phyloP scores from a whole-genome alignment of 2,329 filamentous ascomycete species.

The Fusarium aywerte region DNA sequence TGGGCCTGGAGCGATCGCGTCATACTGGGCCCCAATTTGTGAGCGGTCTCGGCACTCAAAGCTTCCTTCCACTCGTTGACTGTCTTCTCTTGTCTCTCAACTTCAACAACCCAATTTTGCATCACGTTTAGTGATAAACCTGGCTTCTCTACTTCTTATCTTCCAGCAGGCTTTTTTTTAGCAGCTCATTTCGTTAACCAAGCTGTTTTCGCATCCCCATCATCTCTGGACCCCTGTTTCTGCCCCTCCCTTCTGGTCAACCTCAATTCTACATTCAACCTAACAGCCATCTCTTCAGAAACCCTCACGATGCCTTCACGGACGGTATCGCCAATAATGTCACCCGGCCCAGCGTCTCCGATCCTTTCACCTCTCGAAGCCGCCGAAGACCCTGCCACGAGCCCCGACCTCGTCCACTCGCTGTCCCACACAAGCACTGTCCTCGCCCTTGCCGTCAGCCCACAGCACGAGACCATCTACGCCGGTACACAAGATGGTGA shows the following conservation, averaged over 20 bases:
- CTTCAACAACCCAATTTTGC: slow-evolving; percentile 5
- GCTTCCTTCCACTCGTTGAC: slow-evolving; percentile 26
- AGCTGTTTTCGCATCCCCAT: background rate
- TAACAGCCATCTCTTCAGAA: slow-evolving; percentile 20
- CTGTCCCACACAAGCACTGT: slow-evolving; percentile 82
- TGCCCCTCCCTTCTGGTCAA: slow-evolving; percentile 14
- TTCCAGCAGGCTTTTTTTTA: accelerated
- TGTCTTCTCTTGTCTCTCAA: slow-evolving; percentile 11
- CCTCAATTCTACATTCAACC: slow-evolving; percentile 1
- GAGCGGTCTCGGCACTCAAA: slow-evolving; percentile 36
- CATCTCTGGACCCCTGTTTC: background rate
- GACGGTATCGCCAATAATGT: slow-evolving; percentile 40
- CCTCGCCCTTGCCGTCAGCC: slow-evolving; percentile 82
- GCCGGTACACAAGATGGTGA: slow-evolving; percentile 94
- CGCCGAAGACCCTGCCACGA: slow-evolving; percentile 39
- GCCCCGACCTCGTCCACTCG: slow-evolving; percentile 76
- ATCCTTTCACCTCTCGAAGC: slow-evolving; percentile 42
- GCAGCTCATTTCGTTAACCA: background rate
- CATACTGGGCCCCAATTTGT: slow-evolving; percentile 28
- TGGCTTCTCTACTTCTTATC: background rate
- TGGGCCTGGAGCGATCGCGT: slow-evolving; percentile 37
- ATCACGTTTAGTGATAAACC: background rate
- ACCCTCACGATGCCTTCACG: slow-evolving; percentile 41
- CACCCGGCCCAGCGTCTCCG: slow-evolving; percentile 38
- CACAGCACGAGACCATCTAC: slow-evolving; percentile 82